These are phyloP conservation scores for Favolaschia claudopus DNA, from an alignment of 768 basidiomycete species.

Conservation along the genomic window DNA sequence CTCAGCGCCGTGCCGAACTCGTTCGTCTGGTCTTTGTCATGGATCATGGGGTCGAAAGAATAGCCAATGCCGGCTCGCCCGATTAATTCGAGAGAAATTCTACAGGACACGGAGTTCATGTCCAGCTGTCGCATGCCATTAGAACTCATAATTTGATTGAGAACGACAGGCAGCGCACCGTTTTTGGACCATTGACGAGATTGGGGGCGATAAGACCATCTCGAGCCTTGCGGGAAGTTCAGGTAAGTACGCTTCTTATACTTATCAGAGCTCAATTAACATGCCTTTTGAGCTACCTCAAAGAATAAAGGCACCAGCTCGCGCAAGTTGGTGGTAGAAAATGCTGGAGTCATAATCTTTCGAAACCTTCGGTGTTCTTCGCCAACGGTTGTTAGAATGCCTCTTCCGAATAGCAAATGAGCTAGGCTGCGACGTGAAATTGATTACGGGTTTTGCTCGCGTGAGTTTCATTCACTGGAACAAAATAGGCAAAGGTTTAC, in stretches of 20 bases:
- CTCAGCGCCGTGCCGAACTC: not conserved
- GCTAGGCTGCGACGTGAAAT: not conserved
- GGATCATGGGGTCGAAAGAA: not conserved
- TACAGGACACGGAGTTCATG: not conserved
- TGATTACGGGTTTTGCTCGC: too few species aligned
- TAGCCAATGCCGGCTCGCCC: not conserved
- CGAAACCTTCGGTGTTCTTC: slow-evolving; percentile 6
- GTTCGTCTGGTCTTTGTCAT: not conserved
- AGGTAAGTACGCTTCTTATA: not conserved
- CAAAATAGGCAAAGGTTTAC: too few species aligned
- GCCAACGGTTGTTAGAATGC: not conserved
- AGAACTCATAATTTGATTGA: not conserved
- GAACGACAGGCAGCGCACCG: not conserved
- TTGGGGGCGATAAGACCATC: not conserved
- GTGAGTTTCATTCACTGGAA: too few species aligned
- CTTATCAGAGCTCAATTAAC: not conserved
- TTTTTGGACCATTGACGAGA: not conserved
- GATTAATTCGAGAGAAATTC: not conserved
- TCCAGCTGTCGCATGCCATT: not conserved
- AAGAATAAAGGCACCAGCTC: not conserved
- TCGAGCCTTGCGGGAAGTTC: not conserved
- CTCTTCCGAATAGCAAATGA: not conserved
- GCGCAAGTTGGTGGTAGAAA: not conserved
- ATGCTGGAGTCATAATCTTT: slow-evolving; percentile 6
- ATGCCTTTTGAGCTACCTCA: not conserved